Conservation (phyloP, 805 yeast species). For the Kluyveromyces aestuarii region DNA sequence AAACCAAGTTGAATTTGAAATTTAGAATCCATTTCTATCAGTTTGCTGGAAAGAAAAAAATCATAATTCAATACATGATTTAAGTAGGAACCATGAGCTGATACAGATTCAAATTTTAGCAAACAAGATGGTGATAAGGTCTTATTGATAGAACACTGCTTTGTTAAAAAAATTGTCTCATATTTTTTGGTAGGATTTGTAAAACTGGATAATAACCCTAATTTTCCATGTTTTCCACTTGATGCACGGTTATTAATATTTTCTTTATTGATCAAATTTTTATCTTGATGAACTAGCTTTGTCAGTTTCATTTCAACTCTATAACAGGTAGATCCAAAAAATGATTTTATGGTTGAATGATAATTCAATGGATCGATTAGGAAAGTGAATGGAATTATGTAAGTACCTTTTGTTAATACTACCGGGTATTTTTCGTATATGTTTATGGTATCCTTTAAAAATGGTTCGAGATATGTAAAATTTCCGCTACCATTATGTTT, state of each 20-base stretch:
- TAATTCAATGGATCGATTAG: constrained; percentile 7
- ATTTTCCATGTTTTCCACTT: not conserved
- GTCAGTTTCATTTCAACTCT: constrained; percentile 5
- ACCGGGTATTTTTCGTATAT: not conserved
- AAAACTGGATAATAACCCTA: not conserved
- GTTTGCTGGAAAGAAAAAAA: constrained; percentile 4
- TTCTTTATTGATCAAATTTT: not conserved
- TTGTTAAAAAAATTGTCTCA: constrained; percentile 5
- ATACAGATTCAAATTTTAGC: not conserved
- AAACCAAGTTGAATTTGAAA: constrained; percentile 5
- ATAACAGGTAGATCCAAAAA: constrained; percentile 10
- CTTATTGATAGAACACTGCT: constrained; percentile 1
- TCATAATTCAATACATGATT: constrained; percentile 4
- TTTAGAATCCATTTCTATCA: constrained; percentile 5
- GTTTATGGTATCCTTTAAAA: constrained; percentile 2
- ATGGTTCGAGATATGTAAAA: constrained; percentile 1
- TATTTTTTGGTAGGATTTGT: not conserved
- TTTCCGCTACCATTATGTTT: not conserved
- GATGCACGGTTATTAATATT: not conserved
- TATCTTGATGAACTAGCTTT: not conserved
- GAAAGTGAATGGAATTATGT: constrained; percentile 7
- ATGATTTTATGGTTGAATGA: constrained; percentile 7
- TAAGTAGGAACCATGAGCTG: constrained; percentile 1
- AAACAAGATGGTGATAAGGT: constrained; percentile 2
- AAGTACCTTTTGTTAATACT: constrained; percentile 4